Conservation (phyloP, 306 rosid genomes). For the Gleditsia sinensis region DNA sequence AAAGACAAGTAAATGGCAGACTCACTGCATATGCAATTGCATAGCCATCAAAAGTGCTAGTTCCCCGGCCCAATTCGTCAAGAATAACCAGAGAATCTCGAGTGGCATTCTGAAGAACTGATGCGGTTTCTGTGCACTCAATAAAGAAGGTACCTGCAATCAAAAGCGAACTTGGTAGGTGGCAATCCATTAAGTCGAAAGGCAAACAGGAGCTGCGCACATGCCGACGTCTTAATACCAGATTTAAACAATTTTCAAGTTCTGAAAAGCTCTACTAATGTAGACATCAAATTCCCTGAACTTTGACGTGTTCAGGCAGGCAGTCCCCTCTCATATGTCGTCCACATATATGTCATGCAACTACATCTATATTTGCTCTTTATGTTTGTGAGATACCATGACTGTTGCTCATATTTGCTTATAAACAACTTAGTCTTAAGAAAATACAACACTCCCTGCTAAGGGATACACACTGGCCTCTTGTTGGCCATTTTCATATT, state of each 20-base stretch:
- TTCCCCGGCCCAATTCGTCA: constrained; percentile 97
- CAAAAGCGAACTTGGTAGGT: constrained; percentile 15
- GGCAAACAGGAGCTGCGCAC: constrained; percentile 1
- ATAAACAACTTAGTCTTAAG: background rate
- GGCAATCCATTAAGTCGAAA: constrained; percentile 19
- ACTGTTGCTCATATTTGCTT: background rate
- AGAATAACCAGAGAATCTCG: constrained; percentile 92
- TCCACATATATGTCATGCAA: background rate
- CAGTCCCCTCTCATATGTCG: background rate
- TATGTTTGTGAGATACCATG: background rate
- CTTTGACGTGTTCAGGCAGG: constrained; percentile 20
- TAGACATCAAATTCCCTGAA: background rate
- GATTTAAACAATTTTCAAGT: background rate
- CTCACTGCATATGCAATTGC: constrained; percentile 98
- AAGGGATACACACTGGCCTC: background rate
- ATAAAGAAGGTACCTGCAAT: constrained; percentile 86
- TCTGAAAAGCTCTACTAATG: background rate
- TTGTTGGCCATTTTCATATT: background rate
- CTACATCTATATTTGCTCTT: background rate
- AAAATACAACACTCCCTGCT: background rate
- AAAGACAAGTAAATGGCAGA: background rate
- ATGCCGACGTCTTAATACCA: background rate
- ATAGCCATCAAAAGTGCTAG: constrained; percentile 96
- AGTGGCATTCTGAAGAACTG: constrained; percentile 85
- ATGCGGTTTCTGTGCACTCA: constrained; percentile 95